A percentile compares a stretch with the other conserved stretches of the same genome.
phyloP scores from a whole-genome alignment of 805 yeast species.

The Pichia gijzeniarum region DNA sequence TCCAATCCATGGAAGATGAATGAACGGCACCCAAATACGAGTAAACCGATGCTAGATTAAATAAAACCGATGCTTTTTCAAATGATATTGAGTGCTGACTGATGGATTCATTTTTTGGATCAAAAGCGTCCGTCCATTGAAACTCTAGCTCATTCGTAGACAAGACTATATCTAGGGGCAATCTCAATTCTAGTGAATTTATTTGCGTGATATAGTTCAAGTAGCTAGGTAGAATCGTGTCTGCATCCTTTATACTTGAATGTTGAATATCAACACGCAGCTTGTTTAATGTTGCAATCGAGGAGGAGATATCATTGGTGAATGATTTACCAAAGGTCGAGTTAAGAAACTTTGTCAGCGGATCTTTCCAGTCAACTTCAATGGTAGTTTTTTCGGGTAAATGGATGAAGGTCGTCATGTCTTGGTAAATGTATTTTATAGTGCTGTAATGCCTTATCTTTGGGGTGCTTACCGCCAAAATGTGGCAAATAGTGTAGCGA shows the following conservation, averaged over 20 bases:
- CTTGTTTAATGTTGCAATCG: constrained; percentile 47
- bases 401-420: constrained; percentile 23
- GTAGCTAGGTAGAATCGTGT: constrained; percentile 29
- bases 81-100: constrained; percentile 80
- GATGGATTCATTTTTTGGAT: constrained; percentile 31
- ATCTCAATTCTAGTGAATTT: constrained; percentile 69
- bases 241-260: constrained; percentile 39
- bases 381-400: constrained; percentile 41
- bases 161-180: constrained; percentile 51
- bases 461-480: too few species aligned
- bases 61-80: constrained; percentile 81
- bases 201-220: constrained; percentile 74
- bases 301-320: constrained; percentile 46
- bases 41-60: constrained; percentile 65
- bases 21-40: constrained; percentile 39
- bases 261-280: constrained; percentile 56
- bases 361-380: constrained; percentile 58
- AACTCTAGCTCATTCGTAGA: constrained; percentile 39
- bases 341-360: constrained; percentile 51
- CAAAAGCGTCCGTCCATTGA: constrained; percentile 76
- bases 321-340: constrained; percentile 54
- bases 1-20: constrained; percentile 38
- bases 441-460: not conserved
- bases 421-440: too few species aligned
- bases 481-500: too few species aligned